Evolutionary conservation across 2,329 filamentous ascomycete species (phyloP).

Genomic region (Trichoderma sp.): DNA sequence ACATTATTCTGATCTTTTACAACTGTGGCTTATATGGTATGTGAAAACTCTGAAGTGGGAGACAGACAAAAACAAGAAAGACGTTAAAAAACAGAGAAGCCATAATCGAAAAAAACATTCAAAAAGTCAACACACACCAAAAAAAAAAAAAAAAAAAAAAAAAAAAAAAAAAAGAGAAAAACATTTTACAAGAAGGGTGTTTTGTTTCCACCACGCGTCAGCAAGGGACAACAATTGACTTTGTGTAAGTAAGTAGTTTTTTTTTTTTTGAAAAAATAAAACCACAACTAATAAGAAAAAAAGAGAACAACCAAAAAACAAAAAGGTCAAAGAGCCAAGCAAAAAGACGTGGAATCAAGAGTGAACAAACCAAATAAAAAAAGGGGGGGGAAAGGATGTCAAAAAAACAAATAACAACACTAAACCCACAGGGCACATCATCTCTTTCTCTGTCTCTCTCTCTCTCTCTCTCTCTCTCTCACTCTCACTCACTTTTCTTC

Average conservation of each 20-base stretch:
- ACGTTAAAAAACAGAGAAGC: background rate
- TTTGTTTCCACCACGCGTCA: background rate
- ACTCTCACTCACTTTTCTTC: background rate
- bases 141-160: too few species aligned
- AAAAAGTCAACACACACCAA: background rate
- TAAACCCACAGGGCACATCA: conserved; percentile 22
- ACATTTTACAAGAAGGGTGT: conserved; percentile 24
- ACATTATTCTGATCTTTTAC: conserved; percentile 24
- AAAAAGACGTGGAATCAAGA: background rate
- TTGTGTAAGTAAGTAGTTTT: background rate
- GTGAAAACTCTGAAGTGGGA: conserved; percentile 4
- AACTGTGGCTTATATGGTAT: conserved; percentile 17
- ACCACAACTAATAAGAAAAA: conserved; percentile 27
- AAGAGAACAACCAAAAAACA: background rate
- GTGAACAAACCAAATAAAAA: background rate
- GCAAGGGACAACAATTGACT: background rate
- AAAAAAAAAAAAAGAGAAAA: too few species aligned
- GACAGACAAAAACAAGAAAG: background rate
- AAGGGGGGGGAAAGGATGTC: background rate
- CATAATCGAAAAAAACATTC: conserved; percentile 2
- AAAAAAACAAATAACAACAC: background rate
- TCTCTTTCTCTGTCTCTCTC: conserved; percentile 32
- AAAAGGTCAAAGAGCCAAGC: background rate
- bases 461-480: conserved; percentile 13
- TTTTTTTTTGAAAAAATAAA: background rate